These are phyloP conservation scores for Candida albicans DNA, from an alignment of 1,139 yeast species.

Conservation along the genomic window DNA sequence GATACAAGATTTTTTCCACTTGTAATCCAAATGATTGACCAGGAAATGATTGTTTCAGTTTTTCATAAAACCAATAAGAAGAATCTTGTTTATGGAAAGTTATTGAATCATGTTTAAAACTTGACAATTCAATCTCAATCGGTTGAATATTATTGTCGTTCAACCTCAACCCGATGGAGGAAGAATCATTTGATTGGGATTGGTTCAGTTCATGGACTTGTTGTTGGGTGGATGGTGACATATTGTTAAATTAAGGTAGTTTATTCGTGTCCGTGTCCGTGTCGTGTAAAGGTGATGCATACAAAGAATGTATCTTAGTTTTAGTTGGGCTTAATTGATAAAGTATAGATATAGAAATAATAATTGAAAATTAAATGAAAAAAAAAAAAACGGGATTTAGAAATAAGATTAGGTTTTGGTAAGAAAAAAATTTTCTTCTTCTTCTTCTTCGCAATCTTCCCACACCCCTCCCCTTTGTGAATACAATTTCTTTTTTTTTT, in stretches of 20 bases:
- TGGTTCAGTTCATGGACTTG: not conserved
- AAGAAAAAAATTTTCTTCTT: too few species aligned
- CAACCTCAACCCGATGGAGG: not conserved
- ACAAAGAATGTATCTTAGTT: slow-evolving; percentile 3
- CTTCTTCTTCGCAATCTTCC: too few species aligned
- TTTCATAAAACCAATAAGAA: slow-evolving; percentile 45
- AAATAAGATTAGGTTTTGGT: too few species aligned
- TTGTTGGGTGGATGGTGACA: slow-evolving; percentile 5
- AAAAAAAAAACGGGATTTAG: too few species aligned
- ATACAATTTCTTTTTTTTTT: too few species aligned
- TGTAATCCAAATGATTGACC: slow-evolving; percentile 47
- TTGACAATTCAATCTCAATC: slow-evolving; percentile 18
- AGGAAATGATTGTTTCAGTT: slow-evolving; percentile 37
- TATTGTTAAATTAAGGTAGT: not conserved
- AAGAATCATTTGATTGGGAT: not conserved
- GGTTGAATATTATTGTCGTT: slow-evolving; percentile 4
- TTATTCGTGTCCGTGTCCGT: not conserved
- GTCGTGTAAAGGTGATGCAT: slow-evolving; percentile 3
- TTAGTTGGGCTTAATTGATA: not conserved
- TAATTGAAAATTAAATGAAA: not conserved
- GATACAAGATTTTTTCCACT: slow-evolving; percentile 35
- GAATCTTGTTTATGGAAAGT: slow-evolving; percentile 23
- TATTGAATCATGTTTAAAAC: slow-evolving; percentile 31
- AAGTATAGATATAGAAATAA: not conserved
- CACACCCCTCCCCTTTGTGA: too few species aligned